Evolutionary conservation across 2,329 filamentous ascomycete genomes (phyloP), one percentile per base, ranked within the genome.

Genomic region (Fusarium pseudocircinatum): DNA sequence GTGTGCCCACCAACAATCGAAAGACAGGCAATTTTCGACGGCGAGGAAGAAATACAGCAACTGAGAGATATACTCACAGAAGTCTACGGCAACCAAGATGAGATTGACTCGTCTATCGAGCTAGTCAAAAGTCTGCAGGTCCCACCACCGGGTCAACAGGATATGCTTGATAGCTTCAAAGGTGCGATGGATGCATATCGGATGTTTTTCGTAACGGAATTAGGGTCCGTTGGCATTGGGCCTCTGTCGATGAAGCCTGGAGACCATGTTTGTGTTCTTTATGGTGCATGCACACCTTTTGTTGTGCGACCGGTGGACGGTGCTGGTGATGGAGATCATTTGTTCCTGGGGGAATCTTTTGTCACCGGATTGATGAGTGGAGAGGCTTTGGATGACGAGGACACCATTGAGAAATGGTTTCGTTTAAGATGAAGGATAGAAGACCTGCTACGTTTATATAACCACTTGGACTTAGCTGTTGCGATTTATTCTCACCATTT

Each of bases 121-220:
- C 11, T 26, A 13, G 4, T 37, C 2, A 16, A 16, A 3, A 6
- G 18, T 12, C n/a, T 52, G 1, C 2, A 14, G 18, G 22, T 52
- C 3, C 9, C 18, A 22, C n/a, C 16, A 5, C 18, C 4, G 6
- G 13, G 13, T 5, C 8, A 3, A 46, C 2, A 2, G 6, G 2
- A 22, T 11, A 5, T 7, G 10, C 1, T 0, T 2, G 16, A 22
- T 1, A 6, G 1, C 4, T 53, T 53, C 34, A 30, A 18, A 16
- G 3, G 8, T 4, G 7, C 14, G 14, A 2, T 28, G 10, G 0
- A 13, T 18, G 2, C 0, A 12, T 10, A 53, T 5, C 14, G 14
- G 2, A 10, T 4, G 4, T 39, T 39, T 12, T 53, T 10, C 20
- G 34, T 56, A n/a, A 22, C n/a, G 0, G 18, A 57, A 15, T 2